phyloP scores from a whole-genome alignment of 164 flowering plant species.

The Piper longum region DNA sequence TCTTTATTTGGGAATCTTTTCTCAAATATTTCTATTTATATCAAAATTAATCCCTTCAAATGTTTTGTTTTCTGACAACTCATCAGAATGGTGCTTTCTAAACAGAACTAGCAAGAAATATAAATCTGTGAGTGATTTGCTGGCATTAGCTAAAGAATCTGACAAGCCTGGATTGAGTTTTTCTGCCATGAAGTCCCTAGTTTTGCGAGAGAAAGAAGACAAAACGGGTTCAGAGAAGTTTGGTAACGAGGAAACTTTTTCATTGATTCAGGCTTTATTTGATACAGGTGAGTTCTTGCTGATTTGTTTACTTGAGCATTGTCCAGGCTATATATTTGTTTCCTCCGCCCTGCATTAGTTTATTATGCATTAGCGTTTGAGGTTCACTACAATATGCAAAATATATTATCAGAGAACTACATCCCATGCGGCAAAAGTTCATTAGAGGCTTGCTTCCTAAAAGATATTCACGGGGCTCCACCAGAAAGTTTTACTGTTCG shows the following conservation, averaged over 20 bases:
- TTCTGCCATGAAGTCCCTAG: slow-evolving; percentile 72
- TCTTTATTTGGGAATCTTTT: too few species aligned
- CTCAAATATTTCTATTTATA: not conserved
- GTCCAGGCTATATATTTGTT: slow-evolving; percentile 3
- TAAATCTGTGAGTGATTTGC: slow-evolving; percentile 56
- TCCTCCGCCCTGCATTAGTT: slow-evolving; percentile 11
- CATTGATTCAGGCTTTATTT: slow-evolving; percentile 36
- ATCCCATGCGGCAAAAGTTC: slow-evolving; percentile 13
- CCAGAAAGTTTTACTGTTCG: slow-evolving; percentile 61
- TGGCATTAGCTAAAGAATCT: slow-evolving; percentile 47
- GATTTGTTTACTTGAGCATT: slow-evolving; percentile 7
- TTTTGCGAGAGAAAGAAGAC: slow-evolving; percentile 82
- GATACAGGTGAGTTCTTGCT: slow-evolving; percentile 41
- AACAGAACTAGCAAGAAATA: slow-evolving; percentile 48
- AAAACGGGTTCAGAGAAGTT: slow-evolving; percentile 34
- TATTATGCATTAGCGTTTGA: slow-evolving; percentile 36
- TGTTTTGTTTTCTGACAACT: not conserved
- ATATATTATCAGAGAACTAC: slow-evolving; percentile 77
- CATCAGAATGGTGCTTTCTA: not conserved
- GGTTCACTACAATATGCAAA: slow-evolving; percentile 63
- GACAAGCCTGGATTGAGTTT: slow-evolving; percentile 71
- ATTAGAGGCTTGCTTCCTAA: slow-evolving; percentile 27
- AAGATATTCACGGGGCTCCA: slow-evolving; percentile 82
- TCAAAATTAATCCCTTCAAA: not conserved
- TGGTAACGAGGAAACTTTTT: slow-evolving; percentile 38